Base-by-base conservation (phyloP, 163 green algal species). In the Volvox carteri region DNA sequence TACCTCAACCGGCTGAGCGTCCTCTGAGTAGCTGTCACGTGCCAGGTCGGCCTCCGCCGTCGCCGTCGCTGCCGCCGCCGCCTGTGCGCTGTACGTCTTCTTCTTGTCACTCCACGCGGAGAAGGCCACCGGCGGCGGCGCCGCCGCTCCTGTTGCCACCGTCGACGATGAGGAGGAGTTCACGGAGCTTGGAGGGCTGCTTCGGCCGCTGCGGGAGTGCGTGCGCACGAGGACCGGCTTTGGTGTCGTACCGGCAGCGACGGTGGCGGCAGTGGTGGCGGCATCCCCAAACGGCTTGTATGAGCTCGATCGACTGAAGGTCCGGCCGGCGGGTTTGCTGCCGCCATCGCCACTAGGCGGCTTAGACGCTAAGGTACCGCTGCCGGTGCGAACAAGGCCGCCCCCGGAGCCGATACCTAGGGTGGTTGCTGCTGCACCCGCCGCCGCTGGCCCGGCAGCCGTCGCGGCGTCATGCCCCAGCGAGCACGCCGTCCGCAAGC, bases 1-100 rank as follows among this genome's bases (percentile, higher is more conserved):
- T 1, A 87, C 44, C 16, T 35, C 60, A 4, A 87, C 79, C 2
- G 79, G 79, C n/a, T 68, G 28, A 8, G n/a, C 18, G 42, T 77
- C 60, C 30, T 67, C 44, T 0, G 79, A 65, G n/a, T 78, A 42
- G 44, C 79, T 87, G 42, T 87, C 79, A 1, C 79, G 62, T 0
- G 79, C 52, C 14, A 87, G 67, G 62, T 84, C 75, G 4, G 48
- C 37, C 19, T 16, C 3, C n/a, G 65, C 33, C 30, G 25, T 28
- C 25, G 65, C 65, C 46, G 12, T 23, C 65, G 65, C 2, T 46
- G 30, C 30, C 35, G 60, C 23, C 11, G 19, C 1, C 60, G 60
- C 14, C 25, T 23, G 14, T 23, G 25, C 11, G 9, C 11, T 75
- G 65, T 42, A 19, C 18, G 28, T 44, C 30, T 14, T 46, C 30